phyloP scores from a whole-genome alignment of 2,329 filamentous ascomycete species.

The Cladosporium sp. region DNA sequence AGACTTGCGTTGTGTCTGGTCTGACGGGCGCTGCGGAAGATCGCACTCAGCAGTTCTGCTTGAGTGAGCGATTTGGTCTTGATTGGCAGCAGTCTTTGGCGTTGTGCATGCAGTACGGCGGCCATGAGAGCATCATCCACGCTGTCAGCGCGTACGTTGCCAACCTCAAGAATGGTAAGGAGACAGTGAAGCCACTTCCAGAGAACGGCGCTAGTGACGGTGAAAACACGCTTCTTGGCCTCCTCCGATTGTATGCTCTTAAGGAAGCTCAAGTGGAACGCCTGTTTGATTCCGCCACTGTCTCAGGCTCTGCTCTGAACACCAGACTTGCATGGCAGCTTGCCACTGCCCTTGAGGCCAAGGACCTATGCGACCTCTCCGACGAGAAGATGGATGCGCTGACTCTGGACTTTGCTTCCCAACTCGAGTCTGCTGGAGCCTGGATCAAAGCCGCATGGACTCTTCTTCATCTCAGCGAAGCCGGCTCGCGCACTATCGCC shows the following conservation, averaged over 20 bases:
- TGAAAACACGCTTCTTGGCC: conserved; percentile 80
- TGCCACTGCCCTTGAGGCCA: conserved; percentile 50
- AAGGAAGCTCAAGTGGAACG: conserved; percentile 53
- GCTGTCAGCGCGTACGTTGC: conserved; percentile 70
- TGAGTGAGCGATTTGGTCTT: conserved; percentile 77
- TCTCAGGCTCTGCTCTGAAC: conserved; percentile 69
- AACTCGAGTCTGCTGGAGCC: conserved; percentile 27
- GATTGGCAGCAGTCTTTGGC: conserved; percentile 95
- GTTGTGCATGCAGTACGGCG: conserved; percentile 84
- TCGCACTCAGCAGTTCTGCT: conserved; percentile 70
- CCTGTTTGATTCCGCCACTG: conserved; percentile 69
- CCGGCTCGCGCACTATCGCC: conserved; percentile 21
- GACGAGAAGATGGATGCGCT: conserved; percentile 57
- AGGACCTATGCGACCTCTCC: conserved; percentile 22
- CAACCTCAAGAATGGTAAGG: conserved; percentile 66
- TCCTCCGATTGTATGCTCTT: conserved; percentile 61
- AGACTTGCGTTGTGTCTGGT: conserved; percentile 78
- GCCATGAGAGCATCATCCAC: conserved; percentile 59
- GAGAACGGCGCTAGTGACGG: conserved; percentile 43
- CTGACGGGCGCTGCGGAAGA: conserved; percentile 74
- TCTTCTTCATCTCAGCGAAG: conserved; percentile 28
- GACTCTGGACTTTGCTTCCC: conserved; percentile 45
- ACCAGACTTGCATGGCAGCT: conserved; percentile 81
- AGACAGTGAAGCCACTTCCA: conserved; percentile 56
- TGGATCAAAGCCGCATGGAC: conserved; percentile 28